phyloP scores from a whole-genome alignment of 1,139 yeast genomes.

The Arxiozyma heterogenica region DNA sequence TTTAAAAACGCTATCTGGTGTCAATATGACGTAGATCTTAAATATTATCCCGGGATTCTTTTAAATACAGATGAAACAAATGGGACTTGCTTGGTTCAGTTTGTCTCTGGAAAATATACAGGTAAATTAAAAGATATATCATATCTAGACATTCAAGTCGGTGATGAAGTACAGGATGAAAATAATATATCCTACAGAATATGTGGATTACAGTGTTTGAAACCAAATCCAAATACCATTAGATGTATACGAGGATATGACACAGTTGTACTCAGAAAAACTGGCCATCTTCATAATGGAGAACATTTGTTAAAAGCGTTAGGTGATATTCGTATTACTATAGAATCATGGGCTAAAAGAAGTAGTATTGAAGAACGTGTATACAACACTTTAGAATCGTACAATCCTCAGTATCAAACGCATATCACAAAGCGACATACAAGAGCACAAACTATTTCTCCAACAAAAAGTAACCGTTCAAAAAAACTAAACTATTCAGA shows the following conservation, averaged over 20 bases:
- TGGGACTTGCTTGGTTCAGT: constrained; percentile 20
- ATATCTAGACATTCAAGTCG: constrained; percentile 35
- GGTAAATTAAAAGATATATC: constrained; percentile 22
- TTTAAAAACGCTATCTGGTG: constrained; percentile 32
- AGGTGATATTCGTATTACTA: constrained; percentile 12
- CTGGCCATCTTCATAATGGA: constrained; percentile 20
- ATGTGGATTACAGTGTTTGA: constrained; percentile 37
- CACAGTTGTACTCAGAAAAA: constrained; percentile 34
- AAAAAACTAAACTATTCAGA: background rate
- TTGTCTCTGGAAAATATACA: constrained; percentile 16
- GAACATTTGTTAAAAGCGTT: constrained; percentile 2
- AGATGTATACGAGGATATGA: constrained; percentile 55
- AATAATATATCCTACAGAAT: constrained; percentile 33
- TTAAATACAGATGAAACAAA: constrained; percentile 13
- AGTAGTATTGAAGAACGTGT: constrained; percentile 12
- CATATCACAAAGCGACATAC: constrained; percentile 24
- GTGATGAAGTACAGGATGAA: constrained; percentile 33
- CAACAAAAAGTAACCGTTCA: constrained; percentile 9
- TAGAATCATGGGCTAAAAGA: constrained; percentile 28
- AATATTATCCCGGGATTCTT: constrained; percentile 31
- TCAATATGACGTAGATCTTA: constrained; percentile 26
- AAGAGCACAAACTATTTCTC: constrained; percentile 11
- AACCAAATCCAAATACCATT: constrained; percentile 24
- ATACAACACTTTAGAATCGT: constrained; percentile 4
- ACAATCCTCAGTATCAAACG: constrained; percentile 13